Base-by-base conservation (phyloP, 2,329 filamentous ascomycete genomes). In the Aschersonia sp. region DNA sequence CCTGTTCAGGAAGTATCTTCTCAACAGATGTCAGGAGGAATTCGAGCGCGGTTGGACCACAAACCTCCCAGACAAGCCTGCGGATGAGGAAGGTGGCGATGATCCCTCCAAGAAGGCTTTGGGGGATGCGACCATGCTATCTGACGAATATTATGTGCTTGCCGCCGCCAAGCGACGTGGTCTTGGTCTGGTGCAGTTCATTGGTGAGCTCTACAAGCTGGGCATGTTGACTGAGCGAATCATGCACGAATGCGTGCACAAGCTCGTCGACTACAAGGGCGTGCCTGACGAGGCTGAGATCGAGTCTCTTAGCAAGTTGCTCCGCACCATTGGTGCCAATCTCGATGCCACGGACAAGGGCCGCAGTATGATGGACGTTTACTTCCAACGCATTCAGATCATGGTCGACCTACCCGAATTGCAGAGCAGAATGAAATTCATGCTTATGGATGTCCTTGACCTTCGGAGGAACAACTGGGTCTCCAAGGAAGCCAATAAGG, bases 221-320 rank as follows among this genome's bases (percentile, higher is more conserved):
- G 83, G 84, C 63, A 98, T 98, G 92, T 77, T 98, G 66, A 98
- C 92, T 51, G 87, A 95, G 66, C 86, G 90, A 64, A 98, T 98
- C 69, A 98, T 98, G 92, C 90, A 98, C 72, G 87, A 95, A 68
- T 98, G 92, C 76, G 88, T 98, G 31, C 83, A 88, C 71, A 95
- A 94, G 68, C 78, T 98, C 53, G 86, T 98, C 55, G 90, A 98
- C 68, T 97, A 94, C 66, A 84, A 90, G 60, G 88, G 87, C 52
- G 72, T 87, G 51, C 92, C 92, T 43, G 92, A 98, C 57, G 92
- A 98, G 69, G 86, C 90, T 47, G 89, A 95, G 65, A 84, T 98
- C 51, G 92, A 98, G 74, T 94, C 87, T 56, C 80, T 98, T 66
- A 88, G 83, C 58, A 95, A 94, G 70, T 76, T 98, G 53, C 77